phyloP scores from a whole-genome alignment of 371 early-diverging fungal species.

The Mortierella polycephala region DNA sequence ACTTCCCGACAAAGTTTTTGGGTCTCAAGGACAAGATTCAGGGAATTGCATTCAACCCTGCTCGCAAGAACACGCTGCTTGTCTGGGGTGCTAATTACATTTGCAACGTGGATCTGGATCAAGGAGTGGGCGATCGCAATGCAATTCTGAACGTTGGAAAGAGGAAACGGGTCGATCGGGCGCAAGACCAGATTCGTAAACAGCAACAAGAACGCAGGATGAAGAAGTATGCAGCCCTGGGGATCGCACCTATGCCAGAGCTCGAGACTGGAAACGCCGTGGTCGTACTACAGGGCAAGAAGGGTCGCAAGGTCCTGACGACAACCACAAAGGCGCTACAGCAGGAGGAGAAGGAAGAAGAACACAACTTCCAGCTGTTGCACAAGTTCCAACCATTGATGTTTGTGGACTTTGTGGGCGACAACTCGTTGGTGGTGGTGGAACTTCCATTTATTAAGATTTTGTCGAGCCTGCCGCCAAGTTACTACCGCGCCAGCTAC shows the following conservation, averaged over 20 bases:
- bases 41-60: slow-evolving; percentile 79
- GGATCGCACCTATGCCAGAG: slow-evolving; percentile 38
- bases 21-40: slow-evolving; percentile 74
- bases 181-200: slow-evolving; percentile 54
- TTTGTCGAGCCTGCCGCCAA: slow-evolving; percentile 80
- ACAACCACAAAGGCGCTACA: slow-evolving; percentile 14
- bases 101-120: slow-evolving; percentile 76
- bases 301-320: slow-evolving; percentile 22
- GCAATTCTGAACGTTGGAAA: slow-evolving; percentile 63
- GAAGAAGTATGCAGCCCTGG: slow-evolving; percentile 49
- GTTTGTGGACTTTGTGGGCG: slow-evolving; percentile 75
- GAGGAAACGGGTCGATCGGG: slow-evolving; percentile 65
- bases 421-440: slow-evolving; percentile 81
- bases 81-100: slow-evolving; percentile 80
- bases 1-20: slow-evolving; percentile 69
- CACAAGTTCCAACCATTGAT: slow-evolving; percentile 86
- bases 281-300: slow-evolving; percentile 36
- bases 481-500: slow-evolving; percentile 86
- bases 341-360: slow-evolving; percentile 56
- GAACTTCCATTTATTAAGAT: slow-evolving; percentile 88
- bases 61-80: slow-evolving; percentile 67
- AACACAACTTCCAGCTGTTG: slow-evolving; percentile 71
- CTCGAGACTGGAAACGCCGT: slow-evolving; percentile 35
- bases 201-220: slow-evolving; percentile 48
- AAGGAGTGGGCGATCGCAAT: slow-evolving; percentile 56